Conservation (phyloP, 1,139 yeast genomes). For the Arxiozyma bovina region DNA sequence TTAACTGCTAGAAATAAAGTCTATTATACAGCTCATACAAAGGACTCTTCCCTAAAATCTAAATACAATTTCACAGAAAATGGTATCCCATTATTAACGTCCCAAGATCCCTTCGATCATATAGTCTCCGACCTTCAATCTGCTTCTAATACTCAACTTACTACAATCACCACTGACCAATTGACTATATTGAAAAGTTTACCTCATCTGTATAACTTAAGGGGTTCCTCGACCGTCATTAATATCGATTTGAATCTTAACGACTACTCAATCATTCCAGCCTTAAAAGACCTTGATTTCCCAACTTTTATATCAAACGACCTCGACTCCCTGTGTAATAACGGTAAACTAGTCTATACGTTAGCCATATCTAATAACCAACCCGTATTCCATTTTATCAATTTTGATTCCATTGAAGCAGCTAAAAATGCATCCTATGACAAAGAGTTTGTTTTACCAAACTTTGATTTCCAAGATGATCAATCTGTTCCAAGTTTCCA, state of each 20-base stretch:
- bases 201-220: slow-evolving; percentile 49
- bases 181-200: slow-evolving; percentile 47
- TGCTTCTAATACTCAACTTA: slow-evolving; percentile 8
- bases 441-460: not conserved
- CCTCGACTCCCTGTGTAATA: slow-evolving; percentile 42
- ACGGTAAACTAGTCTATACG: slow-evolving; percentile 46
- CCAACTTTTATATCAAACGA: slow-evolving; percentile 59
- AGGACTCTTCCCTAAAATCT: slow-evolving; percentile 5
- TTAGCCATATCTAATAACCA: slow-evolving; percentile 41
- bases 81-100: slow-evolving; percentile 15
- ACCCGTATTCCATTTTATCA: slow-evolving; percentile 64
- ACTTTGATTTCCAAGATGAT: not conserved
- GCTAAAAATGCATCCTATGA: not conserved
- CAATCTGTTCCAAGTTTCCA: slow-evolving; percentile 4
- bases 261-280: slow-evolving; percentile 59
- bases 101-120: slow-evolving; percentile 26
- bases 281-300: slow-evolving; percentile 61
- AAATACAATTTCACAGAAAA: not conserved
- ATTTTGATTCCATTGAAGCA: slow-evolving; percentile 17
- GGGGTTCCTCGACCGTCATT: slow-evolving; percentile 42
- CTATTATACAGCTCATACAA: slow-evolving; percentile 17
- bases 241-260: slow-evolving; percentile 49
- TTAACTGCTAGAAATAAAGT: slow-evolving; percentile 3
- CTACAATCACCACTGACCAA: slow-evolving; percentile 40
- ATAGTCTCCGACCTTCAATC: slow-evolving; percentile 11